Evolutionary conservation across 495 filamentous ascomycete genomes (phyloP).

Genomic region (Gamarada debralockiae): DNA sequence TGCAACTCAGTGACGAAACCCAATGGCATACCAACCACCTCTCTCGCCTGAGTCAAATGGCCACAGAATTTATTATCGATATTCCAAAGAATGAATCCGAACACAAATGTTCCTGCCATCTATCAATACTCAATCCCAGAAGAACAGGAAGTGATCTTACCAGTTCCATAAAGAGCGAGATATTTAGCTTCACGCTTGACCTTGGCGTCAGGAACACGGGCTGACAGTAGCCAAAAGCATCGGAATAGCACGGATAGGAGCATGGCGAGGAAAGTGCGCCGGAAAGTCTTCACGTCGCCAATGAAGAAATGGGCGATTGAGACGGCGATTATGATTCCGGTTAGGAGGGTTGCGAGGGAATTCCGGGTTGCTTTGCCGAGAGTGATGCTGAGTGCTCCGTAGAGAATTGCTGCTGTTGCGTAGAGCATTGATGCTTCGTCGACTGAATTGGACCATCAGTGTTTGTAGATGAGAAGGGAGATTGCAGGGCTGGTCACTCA

Average conservation of each 20-base stretch:
- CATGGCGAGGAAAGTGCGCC: constrained; percentile 8
- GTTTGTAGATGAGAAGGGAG: background rate
- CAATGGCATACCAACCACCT: constrained; percentile 40
- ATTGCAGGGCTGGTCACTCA: background rate
- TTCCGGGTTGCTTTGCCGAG: background rate
- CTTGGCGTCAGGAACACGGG: background rate
- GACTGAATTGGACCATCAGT: background rate
- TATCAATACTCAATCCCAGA: background rate
- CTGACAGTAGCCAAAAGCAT: constrained; percentile 10
- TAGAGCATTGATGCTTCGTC: constrained; percentile 18
- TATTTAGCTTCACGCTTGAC: constrained; percentile 4
- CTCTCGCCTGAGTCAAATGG: constrained; percentile 29
- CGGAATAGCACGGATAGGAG: constrained; percentile 24
- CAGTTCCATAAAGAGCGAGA: constrained; percentile 12
- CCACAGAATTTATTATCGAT: constrained; percentile 40
- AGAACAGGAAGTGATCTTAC: constrained; percentile 11
- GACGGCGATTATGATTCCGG: background rate
- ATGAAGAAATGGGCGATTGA: background rate
- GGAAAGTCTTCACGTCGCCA: background rate
- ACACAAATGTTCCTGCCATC: constrained; percentile 14
- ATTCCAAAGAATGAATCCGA: constrained; percentile 43
- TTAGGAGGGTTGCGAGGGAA: background rate
- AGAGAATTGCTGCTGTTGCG: constrained; percentile 28
- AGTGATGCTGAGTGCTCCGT: constrained; percentile 11
- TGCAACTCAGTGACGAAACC: constrained; percentile 49